Conservation (phyloP, 192 early-diverging fungal genomes). For the Spinellus fusiger region DNA sequence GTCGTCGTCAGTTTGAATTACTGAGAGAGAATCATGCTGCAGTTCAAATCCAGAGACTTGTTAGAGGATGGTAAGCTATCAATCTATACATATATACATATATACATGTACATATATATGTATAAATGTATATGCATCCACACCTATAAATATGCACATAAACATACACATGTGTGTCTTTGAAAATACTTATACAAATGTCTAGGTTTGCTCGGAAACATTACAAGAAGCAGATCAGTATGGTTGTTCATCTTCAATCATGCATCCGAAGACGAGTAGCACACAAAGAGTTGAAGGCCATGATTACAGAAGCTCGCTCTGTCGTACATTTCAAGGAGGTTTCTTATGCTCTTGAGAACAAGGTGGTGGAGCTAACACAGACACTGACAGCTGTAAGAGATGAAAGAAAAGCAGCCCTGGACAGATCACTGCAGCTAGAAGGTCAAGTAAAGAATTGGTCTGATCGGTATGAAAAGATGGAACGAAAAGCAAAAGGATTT, state of each 20-base stretch:
- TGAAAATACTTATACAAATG: neutral
- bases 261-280: constrained; percentile 72
- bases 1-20: constrained; percentile 51
- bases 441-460: constrained; percentile 57
- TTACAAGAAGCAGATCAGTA: constrained; percentile 44
- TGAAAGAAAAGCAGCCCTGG: constrained; percentile 58
- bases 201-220: constrained; percentile 45
- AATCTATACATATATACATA: neutral
- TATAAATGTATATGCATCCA: too few relatives aligned
- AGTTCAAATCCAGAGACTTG: constrained; percentile 66
- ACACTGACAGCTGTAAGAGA: constrained; percentile 57
- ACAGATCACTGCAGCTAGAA: constrained; percentile 59
- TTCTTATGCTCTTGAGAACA: constrained; percentile 90
- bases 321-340: constrained; percentile 90
- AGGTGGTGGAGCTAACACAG: constrained; percentile 94
- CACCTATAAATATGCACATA: too few relatives aligned
- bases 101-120: too few relatives aligned
- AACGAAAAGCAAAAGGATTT: constrained; percentile 47
- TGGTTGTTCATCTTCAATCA: constrained; percentile 76
- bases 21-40: constrained; percentile 64
- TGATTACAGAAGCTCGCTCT: constrained; percentile 81
- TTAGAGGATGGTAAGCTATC: constrained; percentile 59
- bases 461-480: constrained; percentile 69
- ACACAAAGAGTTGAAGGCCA: constrained; percentile 52
- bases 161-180: too few relatives aligned